phyloP scores from a whole-genome alignment of 1,139 yeast species.

The Yamadazyma pseudoaaseri region DNA sequence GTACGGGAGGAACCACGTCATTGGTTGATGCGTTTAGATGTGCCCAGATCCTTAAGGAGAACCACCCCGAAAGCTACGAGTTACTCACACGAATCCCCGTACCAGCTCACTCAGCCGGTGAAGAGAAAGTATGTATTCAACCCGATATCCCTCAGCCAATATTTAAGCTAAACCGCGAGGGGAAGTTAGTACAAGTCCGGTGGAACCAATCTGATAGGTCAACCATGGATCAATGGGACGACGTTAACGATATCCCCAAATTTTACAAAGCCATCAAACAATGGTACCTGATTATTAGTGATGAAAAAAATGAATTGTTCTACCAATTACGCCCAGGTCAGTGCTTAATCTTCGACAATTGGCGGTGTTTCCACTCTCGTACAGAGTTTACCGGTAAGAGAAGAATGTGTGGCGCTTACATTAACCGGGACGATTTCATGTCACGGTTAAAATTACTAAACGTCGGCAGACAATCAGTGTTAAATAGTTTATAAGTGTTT shows the following conservation, averaged over 20 bases:
- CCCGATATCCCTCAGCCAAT: slow-evolving; percentile 63
- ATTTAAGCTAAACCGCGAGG: slow-evolving; percentile 54
- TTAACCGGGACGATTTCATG: slow-evolving; percentile 68
- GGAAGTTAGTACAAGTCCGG: slow-evolving; percentile 61
- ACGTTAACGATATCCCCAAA: slow-evolving; percentile 53
- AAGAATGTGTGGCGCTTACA: slow-evolving; percentile 76
- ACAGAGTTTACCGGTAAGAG: slow-evolving; percentile 69
- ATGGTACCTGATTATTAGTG: slow-evolving; percentile 57
- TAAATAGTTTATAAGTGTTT: slow-evolving; percentile 27
- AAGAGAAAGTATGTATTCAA: slow-evolving; percentile 62
- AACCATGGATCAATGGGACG: slow-evolving; percentile 57
- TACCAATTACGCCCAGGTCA: slow-evolving; percentile 67
- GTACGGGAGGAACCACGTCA: slow-evolving; percentile 73
- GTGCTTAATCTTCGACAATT: slow-evolving; percentile 69
- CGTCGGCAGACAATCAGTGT: slow-evolving; percentile 50
- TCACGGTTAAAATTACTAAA: slow-evolving; percentile 53
- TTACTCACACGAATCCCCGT: slow-evolving; percentile 52
- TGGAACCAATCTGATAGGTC: slow-evolving; percentile 80
- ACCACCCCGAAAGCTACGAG: slow-evolving; percentile 56
- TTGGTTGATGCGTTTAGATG: slow-evolving; percentile 69
- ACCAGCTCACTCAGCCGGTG: slow-evolving; percentile 82
- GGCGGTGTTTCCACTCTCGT: slow-evolving; percentile 76
- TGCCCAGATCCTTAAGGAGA: slow-evolving; percentile 49
- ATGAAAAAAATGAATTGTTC: slow-evolving; percentile 52
- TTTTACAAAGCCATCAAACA: slow-evolving; percentile 60